Evolutionary conservation across 257 asterid genomes (phyloP).

Genomic region (Thymus mandschuricus): DNA sequence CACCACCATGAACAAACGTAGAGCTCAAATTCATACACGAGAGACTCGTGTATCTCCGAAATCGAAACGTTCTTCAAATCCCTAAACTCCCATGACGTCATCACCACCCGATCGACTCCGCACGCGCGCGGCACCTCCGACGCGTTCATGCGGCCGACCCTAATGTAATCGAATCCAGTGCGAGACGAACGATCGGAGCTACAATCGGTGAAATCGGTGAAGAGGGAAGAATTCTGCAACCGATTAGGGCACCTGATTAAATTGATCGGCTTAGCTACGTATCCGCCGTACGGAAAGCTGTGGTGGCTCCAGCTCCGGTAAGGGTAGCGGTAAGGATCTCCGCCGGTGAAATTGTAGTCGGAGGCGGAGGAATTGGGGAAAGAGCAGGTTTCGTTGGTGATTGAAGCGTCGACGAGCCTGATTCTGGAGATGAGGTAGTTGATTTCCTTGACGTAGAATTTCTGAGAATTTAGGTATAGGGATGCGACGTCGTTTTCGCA

Average conservation of each 20-base stretch:
- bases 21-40: conserved; percentile 17
- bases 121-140: background rate
- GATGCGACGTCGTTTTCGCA: conserved; percentile 38
- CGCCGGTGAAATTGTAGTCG: background rate
- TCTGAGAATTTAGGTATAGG: conserved; percentile 20
- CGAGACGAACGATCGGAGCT: background rate
- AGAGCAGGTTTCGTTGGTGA: conserved; percentile 25
- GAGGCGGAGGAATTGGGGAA: background rate
- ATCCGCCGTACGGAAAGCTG: background rate
- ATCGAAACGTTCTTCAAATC: background rate
- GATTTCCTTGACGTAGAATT: conserved; percentile 37
- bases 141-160: background rate
- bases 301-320: background rate
- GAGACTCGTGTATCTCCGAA: conserved; percentile 18
- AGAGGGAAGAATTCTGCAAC: background rate
- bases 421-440: conserved; percentile 35
- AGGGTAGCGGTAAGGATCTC: background rate
- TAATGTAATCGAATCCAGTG: background rate
- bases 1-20: background rate
- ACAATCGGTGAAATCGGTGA: background rate
- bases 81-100: conserved; percentile 17
- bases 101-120: background rate
- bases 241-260: conserved; percentile 4
- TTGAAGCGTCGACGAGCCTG: conserved; percentile 32
- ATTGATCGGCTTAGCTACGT: background rate